phyloP scores from a whole-genome alignment of 345 rosid species.

The Schrenkiella parvula region DNA sequence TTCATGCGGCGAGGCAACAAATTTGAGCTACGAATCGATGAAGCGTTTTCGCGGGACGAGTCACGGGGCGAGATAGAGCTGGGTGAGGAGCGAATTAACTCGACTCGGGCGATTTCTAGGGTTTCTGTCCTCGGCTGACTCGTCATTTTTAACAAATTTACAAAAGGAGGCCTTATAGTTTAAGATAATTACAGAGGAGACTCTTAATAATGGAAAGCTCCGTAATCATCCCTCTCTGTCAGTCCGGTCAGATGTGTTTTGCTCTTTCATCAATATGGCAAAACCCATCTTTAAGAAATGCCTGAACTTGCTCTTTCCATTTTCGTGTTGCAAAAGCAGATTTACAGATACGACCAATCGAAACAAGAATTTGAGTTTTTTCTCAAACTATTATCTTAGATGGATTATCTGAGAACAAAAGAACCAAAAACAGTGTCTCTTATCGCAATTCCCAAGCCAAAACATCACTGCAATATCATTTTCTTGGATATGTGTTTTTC shows the following conservation, averaged over 20 bases:
- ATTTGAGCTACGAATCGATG: constrained; percentile 3
- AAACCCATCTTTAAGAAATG: background rate
- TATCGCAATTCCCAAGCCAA: background rate
- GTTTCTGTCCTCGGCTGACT: constrained; percentile 33
- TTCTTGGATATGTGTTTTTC: background rate
- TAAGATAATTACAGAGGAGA: background rate
- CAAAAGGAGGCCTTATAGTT: constrained; percentile 3
- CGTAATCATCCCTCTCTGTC: background rate
- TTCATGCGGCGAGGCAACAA: background rate
- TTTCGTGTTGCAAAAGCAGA: background rate
- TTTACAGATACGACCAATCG: background rate
- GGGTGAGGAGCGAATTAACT: constrained; percentile 28
- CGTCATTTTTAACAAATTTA: constrained; percentile 14
- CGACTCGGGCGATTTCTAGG: constrained; percentile 41
- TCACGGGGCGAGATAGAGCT: constrained; percentile 35
- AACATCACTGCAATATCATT: constrained; percentile 1
- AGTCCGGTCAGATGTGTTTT: background rate
- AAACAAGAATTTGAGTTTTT: background rate
- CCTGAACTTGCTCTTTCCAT: constrained; percentile 6
- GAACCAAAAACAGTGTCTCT: background rate
- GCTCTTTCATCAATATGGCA: constrained; percentile 10
- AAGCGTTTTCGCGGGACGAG: constrained; percentile 24
- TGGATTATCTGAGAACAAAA: background rate
- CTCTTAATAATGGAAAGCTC: background rate
- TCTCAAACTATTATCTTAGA: background rate